Percentiles rank a stretch among this genome's conserved stretches.
Evolutionary conservation across 352 stramenopile species (phyloP).

Genomic region (Pythium phragmitis): DNA sequence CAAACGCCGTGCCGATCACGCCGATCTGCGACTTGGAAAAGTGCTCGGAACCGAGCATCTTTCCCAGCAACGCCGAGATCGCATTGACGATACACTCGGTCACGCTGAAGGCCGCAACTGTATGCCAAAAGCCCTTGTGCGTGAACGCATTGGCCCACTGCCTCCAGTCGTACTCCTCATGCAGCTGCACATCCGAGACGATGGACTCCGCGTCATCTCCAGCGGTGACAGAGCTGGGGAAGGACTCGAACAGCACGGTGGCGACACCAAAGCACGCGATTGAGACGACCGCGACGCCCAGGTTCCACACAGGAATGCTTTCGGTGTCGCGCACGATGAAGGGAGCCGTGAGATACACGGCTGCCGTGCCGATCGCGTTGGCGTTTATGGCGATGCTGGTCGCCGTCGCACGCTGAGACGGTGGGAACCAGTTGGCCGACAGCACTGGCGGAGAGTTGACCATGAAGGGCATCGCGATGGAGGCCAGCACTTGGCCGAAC

Average conservation of each 20-base stretch:
- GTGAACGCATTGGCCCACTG: constrained; percentile 67
- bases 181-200: constrained; percentile 52
- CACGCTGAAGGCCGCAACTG: constrained; percentile 58
- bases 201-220: constrained; percentile 40
- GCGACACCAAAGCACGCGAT: constrained; percentile 23
- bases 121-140: constrained; percentile 63
- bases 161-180: constrained; percentile 70
- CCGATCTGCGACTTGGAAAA: constrained; percentile 69
- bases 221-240: constrained; percentile 27
- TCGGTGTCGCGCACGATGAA: constrained; percentile 45
- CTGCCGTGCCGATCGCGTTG: constrained; percentile 65
- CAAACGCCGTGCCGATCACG: constrained; percentile 65
- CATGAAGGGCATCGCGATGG: constrained; percentile 82
- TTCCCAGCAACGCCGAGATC: constrained; percentile 68
- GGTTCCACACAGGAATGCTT: constrained; percentile 44
- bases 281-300: constrained; percentile 38
- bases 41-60: constrained; percentile 58
- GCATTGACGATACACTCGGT: constrained; percentile 70
- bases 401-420: constrained; percentile 57
- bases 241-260: constrained; percentile 43
- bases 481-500: constrained; percentile 61
- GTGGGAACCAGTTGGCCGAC: constrained; percentile 73
- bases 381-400: constrained; percentile 77
- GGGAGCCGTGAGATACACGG: constrained; percentile 54
- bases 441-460: constrained; percentile 78